Conservation (phyloP, 345 rosid species). For the Citrus cavaleriei region DNA sequence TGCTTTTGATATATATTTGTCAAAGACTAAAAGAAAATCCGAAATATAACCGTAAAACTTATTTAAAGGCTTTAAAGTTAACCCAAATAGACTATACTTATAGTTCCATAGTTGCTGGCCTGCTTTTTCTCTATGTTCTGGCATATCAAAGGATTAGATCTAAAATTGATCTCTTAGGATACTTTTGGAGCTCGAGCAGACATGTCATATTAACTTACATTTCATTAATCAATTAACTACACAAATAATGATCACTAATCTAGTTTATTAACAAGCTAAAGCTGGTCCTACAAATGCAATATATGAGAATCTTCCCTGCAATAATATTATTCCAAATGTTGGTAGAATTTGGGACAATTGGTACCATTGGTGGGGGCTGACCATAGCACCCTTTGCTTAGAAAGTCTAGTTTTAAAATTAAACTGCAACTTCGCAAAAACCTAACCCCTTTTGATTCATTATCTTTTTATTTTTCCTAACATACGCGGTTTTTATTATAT, state of each 20-base stretch:
- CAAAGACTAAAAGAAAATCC: neutral
- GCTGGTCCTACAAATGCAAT: conserved; percentile 28
- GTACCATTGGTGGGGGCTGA: conserved; percentile 43
- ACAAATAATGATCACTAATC: conserved; percentile 12
- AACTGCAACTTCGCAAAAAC: conserved; percentile 3
- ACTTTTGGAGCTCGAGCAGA: conserved; percentile 6
- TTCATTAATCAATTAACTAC: neutral
- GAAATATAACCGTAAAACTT: neutral
- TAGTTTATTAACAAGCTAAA: neutral
- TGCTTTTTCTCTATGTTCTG: neutral
- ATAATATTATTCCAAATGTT: conserved; percentile 54
- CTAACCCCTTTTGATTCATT: conserved; percentile 6
- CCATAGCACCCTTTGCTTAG: conserved; percentile 19
- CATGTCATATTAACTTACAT: conserved; percentile 20
- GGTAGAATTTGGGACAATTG: conserved; percentile 39
- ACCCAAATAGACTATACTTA: neutral
- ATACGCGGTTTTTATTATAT: conserved; percentile 21
- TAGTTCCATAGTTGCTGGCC: neutral
- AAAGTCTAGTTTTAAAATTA: conserved; percentile 24
- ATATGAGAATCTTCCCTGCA: conserved; percentile 40
- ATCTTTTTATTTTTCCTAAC: conserved; percentile 17
- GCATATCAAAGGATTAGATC: conserved; percentile 16
- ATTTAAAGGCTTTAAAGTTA: neutral
- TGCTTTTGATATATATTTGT: neutral
- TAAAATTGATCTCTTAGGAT: conserved; percentile 9